Evolutionary conservation across 2,329 filamentous ascomycete species (phyloP).

Genomic region (Colletotrichum liriopes): DNA sequence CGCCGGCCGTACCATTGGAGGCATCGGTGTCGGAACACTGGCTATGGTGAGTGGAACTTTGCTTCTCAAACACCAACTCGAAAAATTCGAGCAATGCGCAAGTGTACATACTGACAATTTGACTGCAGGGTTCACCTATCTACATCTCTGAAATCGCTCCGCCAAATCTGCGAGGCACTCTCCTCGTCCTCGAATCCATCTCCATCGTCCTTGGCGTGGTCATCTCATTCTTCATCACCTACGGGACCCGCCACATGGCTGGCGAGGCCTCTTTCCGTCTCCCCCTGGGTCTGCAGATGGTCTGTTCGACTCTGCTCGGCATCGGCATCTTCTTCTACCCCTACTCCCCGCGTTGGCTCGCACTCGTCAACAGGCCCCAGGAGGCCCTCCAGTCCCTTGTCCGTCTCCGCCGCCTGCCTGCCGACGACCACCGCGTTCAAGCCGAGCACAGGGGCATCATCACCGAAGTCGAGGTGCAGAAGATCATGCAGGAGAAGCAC

Average conservation of each 20-base stretch:
- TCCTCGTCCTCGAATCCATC: conserved; percentile 66
- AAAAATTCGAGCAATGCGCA: too few species aligned
- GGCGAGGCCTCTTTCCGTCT: conserved; percentile 61
- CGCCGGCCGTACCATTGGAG: conserved; percentile 49
- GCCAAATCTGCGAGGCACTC: conserved; percentile 56
- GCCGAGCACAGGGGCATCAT: conserved; percentile 66
- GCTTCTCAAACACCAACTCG: neutral
- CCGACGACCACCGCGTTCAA: conserved; percentile 59
- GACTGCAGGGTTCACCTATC: conserved; percentile 46
- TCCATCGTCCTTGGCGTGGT: conserved; percentile 68
- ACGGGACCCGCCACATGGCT: conserved; percentile 62
- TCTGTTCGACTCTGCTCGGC: conserved; percentile 57
- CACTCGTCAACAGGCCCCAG: conserved; percentile 54
- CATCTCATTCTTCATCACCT: conserved; percentile 69
- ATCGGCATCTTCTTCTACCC: conserved; percentile 62
- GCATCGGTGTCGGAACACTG: conserved; percentile 51
- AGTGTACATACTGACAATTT: neutral
- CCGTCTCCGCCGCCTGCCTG: conserved; percentile 59
- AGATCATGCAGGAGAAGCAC: conserved; percentile 56
- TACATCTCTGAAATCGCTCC: conserved; percentile 55
- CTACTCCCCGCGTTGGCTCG: conserved; percentile 63
- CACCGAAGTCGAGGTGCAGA: conserved; percentile 63
- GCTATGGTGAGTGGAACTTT: conserved; percentile 45
- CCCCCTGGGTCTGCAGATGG: conserved; percentile 63
- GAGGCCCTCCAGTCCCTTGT: conserved; percentile 57